Evolutionary conservation across 2,329 filamentous ascomycete species (phyloP), one percentile per base, ranked within the genome.

Genomic region (Anthostomella pinea): DNA sequence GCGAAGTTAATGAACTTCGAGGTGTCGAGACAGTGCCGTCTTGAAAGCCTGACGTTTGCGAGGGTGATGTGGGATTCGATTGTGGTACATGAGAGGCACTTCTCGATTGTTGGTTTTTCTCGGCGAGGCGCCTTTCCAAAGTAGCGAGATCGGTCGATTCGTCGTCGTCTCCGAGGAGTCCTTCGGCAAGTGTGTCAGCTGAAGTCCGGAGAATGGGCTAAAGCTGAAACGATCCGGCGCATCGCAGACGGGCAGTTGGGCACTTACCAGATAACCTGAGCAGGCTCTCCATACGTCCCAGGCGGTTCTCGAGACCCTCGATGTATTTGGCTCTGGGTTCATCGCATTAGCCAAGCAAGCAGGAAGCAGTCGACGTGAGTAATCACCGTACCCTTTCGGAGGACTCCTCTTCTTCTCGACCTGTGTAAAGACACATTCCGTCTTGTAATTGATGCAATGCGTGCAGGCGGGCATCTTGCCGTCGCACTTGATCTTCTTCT

Each of bases 391-490:
- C 89, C 93, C 91, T 73, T 97, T 98, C 1, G 91, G 93, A 35
- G 93, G 91, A 63, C 86, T 93, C 41, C 93, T 79, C 75, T 98
- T 98, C 81, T 98, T 98, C 70, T 98, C 93, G 23, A 97, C 90
- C 61, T 95, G 89, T 1, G 93, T 97, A 60, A 97, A 97, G 52
- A 95, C 79, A 63, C 91, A 98, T 54, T 95, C 89, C 5, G 90
- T 96, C 73, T 96, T 96, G 72, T 96, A 96, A 64, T 96, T 97
- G 62, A 85, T 85, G 64, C 91, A 98, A 66, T 97, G 93, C 6
- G 87, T 90, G 66, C 93, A 98, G 43, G 89, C 82, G 23, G 93
- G 91, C 66, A 95, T 80, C 68, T 94, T 95, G 51, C 93, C 91
- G 60, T 97, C 93, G 65, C 91, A 97, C 68, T 97, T 97, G 67